A percentile compares a stretch with the other conserved stretches of the same genome.
Evolutionary conservation across 148 eudicot genomes (phyloP).

Genomic region (Persicaria maculosa): DNA sequence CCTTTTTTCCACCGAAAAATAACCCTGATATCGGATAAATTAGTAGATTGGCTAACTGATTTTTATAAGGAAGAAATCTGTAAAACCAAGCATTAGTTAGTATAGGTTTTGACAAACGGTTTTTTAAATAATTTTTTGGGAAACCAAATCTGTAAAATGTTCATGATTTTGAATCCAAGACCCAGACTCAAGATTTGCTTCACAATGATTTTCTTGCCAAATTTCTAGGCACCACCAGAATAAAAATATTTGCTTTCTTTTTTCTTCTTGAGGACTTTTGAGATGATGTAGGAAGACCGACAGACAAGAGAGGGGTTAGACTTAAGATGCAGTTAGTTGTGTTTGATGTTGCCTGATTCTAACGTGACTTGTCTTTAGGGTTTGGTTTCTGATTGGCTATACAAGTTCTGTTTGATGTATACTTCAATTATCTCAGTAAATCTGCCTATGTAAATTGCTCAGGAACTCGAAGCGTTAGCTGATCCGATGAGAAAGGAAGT

Average conservation of each 20-base stretch:
- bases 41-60: neutral
- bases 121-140: neutral
- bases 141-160: neutral
- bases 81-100: neutral
- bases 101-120: neutral
- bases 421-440: neutral
- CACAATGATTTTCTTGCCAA: neutral
- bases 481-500: constrained; percentile 75
- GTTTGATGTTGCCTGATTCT: neutral
- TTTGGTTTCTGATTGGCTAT: constrained; percentile 65
- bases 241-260: neutral
- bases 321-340: neutral
- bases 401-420: neutral
- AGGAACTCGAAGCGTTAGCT: constrained; percentile 55
- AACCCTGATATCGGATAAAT: neutral
- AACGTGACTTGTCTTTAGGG: constrained; percentile 20
- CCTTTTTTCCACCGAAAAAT: neutral
- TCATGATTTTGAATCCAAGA: neutral
- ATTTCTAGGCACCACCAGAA: constrained; percentile 8
- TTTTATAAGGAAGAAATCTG: too few species aligned
- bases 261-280: neutral
- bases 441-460: neutral
- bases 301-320: neutral
- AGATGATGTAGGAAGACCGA: neutral
- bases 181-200: neutral